Base-by-base conservation (phyloP, 2,329 filamentous ascomycete genomes). In the Fusarium metavorans region DNA sequence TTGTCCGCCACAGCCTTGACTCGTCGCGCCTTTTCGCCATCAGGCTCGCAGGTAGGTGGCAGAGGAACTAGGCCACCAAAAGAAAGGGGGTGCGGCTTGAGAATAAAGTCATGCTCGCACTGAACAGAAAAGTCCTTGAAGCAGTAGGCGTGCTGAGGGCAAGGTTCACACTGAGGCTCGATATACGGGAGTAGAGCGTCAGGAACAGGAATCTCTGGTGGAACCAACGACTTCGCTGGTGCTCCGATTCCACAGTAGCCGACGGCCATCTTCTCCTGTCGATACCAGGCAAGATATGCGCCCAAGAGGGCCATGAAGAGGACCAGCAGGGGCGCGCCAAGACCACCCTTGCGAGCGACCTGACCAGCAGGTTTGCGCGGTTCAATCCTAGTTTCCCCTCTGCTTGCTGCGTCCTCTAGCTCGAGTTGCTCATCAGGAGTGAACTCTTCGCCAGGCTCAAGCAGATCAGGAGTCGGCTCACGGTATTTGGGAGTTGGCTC, bases 261-360 rank as follows among this genome's bases (percentile, higher is more conserved):
- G 23, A 98, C 94, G 18, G 94, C 93, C n/a, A 98, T 87, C 87
- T 98, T 98, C 83, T 99, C 97, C 81, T 98, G 94, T 58, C 96
- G 89, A 86, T 95, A 99, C 90, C 95, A 97, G 10, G 90, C 90
- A 34, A 88, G 93, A 73, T 97, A 94, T 1, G 92, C 91, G 35
- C 89, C 89, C 8, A 97, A 82, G 11, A 97, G 84, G 0, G 93
- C 92, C 23, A 93, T 81, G 4, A 96, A 81, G 3, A 98, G 86
- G 7, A 95, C 90, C 81, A 91, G 91, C 3, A 96, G 87, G 18
- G 94, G 92, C 0, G 90, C 90, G 68, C 89, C 89, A 35, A 92
- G 84, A 27, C 87, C 87, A 10, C 86, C 82, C 67, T 86, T 86
- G 8, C 82, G 83, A 18, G 76, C 77, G 32, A 78, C 66, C 35